Conservation (phyloP, 2,329 filamentous ascomycete species). For the Aotearoamyces nothofagi region DNA sequence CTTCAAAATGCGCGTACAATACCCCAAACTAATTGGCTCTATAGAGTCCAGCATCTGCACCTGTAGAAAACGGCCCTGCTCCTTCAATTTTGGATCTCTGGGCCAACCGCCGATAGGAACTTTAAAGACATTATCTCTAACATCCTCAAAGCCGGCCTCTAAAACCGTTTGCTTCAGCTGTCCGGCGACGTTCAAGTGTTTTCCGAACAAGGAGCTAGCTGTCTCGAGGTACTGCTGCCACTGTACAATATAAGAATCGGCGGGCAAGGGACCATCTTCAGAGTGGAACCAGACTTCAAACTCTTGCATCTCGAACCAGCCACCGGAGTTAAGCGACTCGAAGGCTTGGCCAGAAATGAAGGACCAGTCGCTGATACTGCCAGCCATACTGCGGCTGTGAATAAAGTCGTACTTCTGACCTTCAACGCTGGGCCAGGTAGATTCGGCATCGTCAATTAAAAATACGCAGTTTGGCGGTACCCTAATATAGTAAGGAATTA, state of each 20-base stretch:
- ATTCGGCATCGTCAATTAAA: background rate
- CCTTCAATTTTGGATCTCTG: slow-evolving; percentile 14
- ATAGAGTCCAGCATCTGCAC: slow-evolving; percentile 10
- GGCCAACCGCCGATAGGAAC: slow-evolving; percentile 2
- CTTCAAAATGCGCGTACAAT: slow-evolving; percentile 16
- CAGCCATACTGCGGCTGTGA: slow-evolving; percentile 8
- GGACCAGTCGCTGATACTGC: slow-evolving; percentile 2
- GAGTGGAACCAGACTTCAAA: too few species aligned
- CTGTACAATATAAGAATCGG: too few species aligned
- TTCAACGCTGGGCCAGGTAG: slow-evolving; percentile 22
- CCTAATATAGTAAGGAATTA: too few species aligned
- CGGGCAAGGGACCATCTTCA: too few species aligned
- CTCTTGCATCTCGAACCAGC: slow-evolving; percentile 14
- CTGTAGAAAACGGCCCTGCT: slow-evolving; percentile 17
- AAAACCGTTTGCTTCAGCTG: background rate
- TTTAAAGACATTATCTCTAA: slow-evolving; percentile 26
- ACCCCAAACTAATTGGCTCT: slow-evolving; percentile 7
- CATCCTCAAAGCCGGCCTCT: slow-evolving; percentile 27
- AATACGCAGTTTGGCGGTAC: background rate
- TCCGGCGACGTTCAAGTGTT: slow-evolving; percentile 1
- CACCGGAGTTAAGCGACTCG: slow-evolving; percentile 9
- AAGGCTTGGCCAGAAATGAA: background rate
- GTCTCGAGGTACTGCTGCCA: background rate
- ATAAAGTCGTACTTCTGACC: slow-evolving; percentile 20
- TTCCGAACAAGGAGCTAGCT: background rate